Evolutionary conservation across 805 yeast species (phyloP), one percentile per base, ranked within the genome.

Genomic region (Saccharomycopsis selenospora): DNA sequence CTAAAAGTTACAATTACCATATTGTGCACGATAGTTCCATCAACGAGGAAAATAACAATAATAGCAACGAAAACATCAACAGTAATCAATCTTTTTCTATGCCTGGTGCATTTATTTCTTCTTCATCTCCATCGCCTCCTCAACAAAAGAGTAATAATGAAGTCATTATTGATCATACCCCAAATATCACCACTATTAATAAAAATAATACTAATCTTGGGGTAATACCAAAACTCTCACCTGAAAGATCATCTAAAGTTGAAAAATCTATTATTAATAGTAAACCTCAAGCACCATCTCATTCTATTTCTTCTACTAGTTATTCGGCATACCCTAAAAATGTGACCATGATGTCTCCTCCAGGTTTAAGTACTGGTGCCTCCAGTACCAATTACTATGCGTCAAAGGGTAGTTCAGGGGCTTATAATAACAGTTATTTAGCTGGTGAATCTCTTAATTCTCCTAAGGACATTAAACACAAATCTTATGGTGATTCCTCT

Each of bases 351-450:
- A 24, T 43, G 23, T 29, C 40, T 17, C 17, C 42, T 10, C 14
- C 48, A 13, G 29, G 29, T 17, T 14, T n/a, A 13, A 36, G 3
- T 20, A 27, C n/a, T 45, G 40, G 4, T 17, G 10, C 17, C 14
- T 25, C 30, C 2, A 18, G 27, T 3, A 46, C 51, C 1, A 28
- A 22, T 30, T 46, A 42, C 18, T 46, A 28, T 30, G 24, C 47
- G 11, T 23, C 43, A 2, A 30, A 33, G 4, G 29, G 42, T 17
- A 17, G 29, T 8, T 13, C 49, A 10, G 49, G 55, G 2, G 55
- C 53, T 10, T 52, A 52, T 40, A 46, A 27, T 23, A 48, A 46
- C 26, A 49, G 55, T 28, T 40, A 26, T 22, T 25, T 17, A 3
- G 55, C 38, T 20, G 38, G 38, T 5, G 38, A 33, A 20, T 29